Evolutionary conservation across 192 early-diverging fungal species (phyloP).

Genomic region (Anaeromyces robustus): DNA sequence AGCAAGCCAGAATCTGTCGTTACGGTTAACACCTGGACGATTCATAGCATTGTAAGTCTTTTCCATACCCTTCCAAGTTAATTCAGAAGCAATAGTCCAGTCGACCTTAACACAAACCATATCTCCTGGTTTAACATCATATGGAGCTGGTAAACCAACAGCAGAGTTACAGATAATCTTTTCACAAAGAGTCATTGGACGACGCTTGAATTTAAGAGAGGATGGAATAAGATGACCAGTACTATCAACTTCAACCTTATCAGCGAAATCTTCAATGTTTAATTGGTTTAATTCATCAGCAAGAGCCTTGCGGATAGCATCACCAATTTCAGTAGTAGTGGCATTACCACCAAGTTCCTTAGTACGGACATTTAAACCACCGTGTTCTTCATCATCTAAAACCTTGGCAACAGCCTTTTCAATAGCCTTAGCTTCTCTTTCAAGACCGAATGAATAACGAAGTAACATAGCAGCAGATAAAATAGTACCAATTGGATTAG

Average conservation of each 20-base stretch:
- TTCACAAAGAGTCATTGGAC: conserved; percentile 57
- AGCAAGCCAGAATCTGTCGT: conserved; percentile 70
- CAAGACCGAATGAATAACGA: conserved; percentile 82
- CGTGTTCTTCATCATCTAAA: conserved; percentile 62
- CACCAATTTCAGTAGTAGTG: conserved; percentile 79
- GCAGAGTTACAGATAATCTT: conserved; percentile 65
- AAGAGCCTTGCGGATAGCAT: conserved; percentile 67
- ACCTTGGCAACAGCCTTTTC: conserved; percentile 86
- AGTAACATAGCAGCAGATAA: conserved; percentile 87
- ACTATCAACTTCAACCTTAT: not conserved
- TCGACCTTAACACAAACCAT: conserved; percentile 68
- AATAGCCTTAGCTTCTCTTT: conserved; percentile 75
- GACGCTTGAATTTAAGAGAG: conserved; percentile 17
- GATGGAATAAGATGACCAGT: not conserved
- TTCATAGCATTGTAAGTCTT: conserved; percentile 67
- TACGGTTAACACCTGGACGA: conserved; percentile 55
- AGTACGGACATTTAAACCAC: conserved; percentile 51
- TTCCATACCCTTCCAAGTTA: conserved; percentile 77
- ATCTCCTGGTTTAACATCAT: conserved; percentile 55
- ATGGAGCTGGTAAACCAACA: conserved; percentile 47
- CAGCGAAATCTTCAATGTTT: not conserved
- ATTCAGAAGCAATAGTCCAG: conserved; percentile 67
- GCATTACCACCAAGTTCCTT: conserved; percentile 76
- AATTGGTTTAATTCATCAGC: conserved; percentile 1
- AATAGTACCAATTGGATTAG: conserved; percentile 97